Conservation (phyloP, 352 stramenopile species). For the Hyaloperonospora brassicae region DNA sequence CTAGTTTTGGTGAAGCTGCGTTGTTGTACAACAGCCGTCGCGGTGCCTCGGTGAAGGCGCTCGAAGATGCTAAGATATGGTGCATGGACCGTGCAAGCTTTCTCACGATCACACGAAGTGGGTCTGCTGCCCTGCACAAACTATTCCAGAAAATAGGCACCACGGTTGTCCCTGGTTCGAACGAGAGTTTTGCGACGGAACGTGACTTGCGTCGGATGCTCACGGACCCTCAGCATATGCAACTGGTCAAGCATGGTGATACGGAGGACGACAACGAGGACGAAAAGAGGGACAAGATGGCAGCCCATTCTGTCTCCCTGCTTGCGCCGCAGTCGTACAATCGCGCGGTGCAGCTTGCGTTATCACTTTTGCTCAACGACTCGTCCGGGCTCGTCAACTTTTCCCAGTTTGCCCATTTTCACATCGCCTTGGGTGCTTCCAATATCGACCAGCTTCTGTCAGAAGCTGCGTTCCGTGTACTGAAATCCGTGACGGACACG, state of each 20-base stretch:
- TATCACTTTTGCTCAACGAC: slow-evolving; percentile 67
- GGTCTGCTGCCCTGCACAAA: slow-evolving; percentile 65
- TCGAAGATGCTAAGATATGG: slow-evolving; percentile 89
- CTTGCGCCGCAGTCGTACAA: slow-evolving; percentile 29
- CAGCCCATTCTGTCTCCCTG: slow-evolving; percentile 9
- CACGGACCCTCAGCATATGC: slow-evolving; percentile 26
- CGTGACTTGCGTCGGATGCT: slow-evolving; percentile 55
- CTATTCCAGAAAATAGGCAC: slow-evolving; percentile 63
- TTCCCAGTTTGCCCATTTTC: slow-evolving; percentile 84
- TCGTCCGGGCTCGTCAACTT: slow-evolving; percentile 75
- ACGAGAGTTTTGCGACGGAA: slow-evolving; percentile 55
- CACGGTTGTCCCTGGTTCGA: slow-evolving; percentile 26
- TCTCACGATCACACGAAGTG: slow-evolving; percentile 74
- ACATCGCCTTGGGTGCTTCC: slow-evolving; percentile 64
- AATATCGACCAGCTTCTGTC: slow-evolving; percentile 68
- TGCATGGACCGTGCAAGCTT: slow-evolving; percentile 86
- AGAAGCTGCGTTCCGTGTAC: slow-evolving; percentile 67
- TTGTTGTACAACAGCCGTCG: slow-evolving; percentile 94
- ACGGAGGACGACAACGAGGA: slow-evolving; percentile 15
- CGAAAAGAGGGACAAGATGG: background rate
- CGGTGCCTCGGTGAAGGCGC: slow-evolving; percentile 83
- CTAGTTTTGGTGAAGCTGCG: slow-evolving; percentile 92
- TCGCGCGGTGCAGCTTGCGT: slow-evolving; percentile 49
- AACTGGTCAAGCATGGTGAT: slow-evolving; percentile 26
- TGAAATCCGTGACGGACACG: slow-evolving; percentile 40